These are phyloP conservation scores for Elaeagnus macrophylla DNA, from an alignment of 306 rosid genomes.

Conservation along the genomic window DNA sequence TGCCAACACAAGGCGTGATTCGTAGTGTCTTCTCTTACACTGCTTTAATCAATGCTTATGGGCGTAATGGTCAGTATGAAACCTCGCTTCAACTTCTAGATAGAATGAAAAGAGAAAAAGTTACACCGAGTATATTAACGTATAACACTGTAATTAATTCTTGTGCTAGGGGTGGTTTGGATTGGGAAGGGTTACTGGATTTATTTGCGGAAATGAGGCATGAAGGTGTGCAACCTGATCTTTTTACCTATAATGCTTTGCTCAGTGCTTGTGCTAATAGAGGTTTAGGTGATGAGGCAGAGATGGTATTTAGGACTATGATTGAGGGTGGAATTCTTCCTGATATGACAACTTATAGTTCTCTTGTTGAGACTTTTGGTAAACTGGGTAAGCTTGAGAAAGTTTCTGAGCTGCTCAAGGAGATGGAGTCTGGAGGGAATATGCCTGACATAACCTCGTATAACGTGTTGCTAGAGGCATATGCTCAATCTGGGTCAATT, in stretches of 20 bases:
- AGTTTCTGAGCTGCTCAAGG: slow-evolving; percentile 75
- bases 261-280: slow-evolving; percentile 85
- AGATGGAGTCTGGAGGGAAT: slow-evolving; percentile 81
- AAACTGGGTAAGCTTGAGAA: slow-evolving; percentile 59
- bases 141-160: slow-evolving; percentile 86
- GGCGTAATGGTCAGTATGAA: slow-evolving; percentile 69
- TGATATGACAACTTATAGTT: slow-evolving; percentile 62
- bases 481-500: slow-evolving; percentile 57
- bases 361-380: slow-evolving; percentile 74
- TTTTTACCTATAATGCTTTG: slow-evolving; percentile 75
- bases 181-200: slow-evolving; percentile 89
- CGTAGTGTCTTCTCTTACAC: slow-evolving; percentile 81
- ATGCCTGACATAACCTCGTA: slow-evolving; percentile 79
- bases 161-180: slow-evolving; percentile 88
- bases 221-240: slow-evolving; percentile 85
- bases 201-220: slow-evolving; percentile 97
- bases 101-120: slow-evolving; percentile 68
- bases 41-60: slow-evolving; percentile 86
- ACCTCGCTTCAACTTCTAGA: slow-evolving; percentile 61
- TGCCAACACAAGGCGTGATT: slow-evolving; percentile 68
- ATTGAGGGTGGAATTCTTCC: slow-evolving; percentile 87
- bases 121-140: slow-evolving; percentile 68
- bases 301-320: slow-evolving; percentile 91
- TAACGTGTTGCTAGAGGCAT: slow-evolving; percentile 74
- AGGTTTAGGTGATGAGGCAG: slow-evolving; percentile 80